Evolutionary conservation across 345 rosid genomes (phyloP), one percentile per base, ranked within the genome.

Genomic region (Boechera stricta): DNA sequence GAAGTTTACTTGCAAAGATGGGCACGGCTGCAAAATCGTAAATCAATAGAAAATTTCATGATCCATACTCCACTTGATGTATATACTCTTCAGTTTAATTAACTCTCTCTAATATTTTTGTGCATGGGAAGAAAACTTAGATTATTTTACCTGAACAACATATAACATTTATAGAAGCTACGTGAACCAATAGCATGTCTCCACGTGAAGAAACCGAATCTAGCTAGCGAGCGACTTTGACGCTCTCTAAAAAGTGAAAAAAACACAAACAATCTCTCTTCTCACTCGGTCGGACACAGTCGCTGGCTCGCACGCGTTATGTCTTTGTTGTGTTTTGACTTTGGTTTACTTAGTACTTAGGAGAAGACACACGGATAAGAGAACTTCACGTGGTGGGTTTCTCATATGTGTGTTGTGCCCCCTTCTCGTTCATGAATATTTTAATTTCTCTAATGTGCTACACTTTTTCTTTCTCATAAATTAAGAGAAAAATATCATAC

Each of bases 101-200:
- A 38, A 7, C 41, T 2, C 1, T 54, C 2, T 10, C 24, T 51
- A 10, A 10, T 41, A 10, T 57, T 32, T 32, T 9, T 18, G 41
- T 16, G 41, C 62, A 57, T 2, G 32, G 18, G 11, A 7, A 11
- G 26, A 53, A 61, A 61, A 39, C 32, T 18, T 4, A 39, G 52
- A 45, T 45, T 64, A 36, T 64, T 45, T 45, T 1, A 66, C n/a
- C 11, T 18, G 32, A 66, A n/a, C 21, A 35, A 13, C 45, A 44
- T 74, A 83, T 83, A 55, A 42, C 11, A 42, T 11, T 21, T 12
- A 11, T 42, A 42, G n/a, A 47, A 51, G 78, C 85, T 84, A 88
- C 83, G 82, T 90, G 86, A 82, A 83, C 88, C 88, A 84, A 3
- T 39, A 39, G 11, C 44, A 80, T 83, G 60, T 51, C 18, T 47